These are phyloP conservation scores for Rhizophagus sp. DNA, from an alignment of 192 early-diverging fungal species.

Conservation along the genomic window DNA sequence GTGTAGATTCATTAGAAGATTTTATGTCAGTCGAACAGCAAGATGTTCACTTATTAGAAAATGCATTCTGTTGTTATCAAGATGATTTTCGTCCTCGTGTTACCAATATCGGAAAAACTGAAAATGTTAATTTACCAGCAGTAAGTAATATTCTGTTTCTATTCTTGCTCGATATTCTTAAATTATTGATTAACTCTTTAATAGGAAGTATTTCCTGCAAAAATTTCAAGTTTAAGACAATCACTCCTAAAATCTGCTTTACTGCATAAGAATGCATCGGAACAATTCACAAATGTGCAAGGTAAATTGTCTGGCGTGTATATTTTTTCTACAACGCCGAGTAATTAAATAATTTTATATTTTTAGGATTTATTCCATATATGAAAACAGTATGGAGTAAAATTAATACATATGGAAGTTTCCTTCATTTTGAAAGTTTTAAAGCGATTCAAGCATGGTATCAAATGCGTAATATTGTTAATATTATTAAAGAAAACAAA, in stretches of 20 bases:
- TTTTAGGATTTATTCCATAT: not conserved
- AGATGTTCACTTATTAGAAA: conserved; percentile 11
- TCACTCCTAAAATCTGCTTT: not conserved
- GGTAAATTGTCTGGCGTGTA: not conserved
- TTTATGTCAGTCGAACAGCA: not conserved
- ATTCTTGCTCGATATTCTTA: not conserved
- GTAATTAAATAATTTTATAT: too few relatives aligned
- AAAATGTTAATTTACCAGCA: not conserved
- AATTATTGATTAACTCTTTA: not conserved
- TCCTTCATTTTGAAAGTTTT: conserved; percentile 8
- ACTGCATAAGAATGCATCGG: not conserved
- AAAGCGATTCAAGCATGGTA: conserved; percentile 3
- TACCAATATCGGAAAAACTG: not conserved
- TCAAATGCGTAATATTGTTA: not conserved
- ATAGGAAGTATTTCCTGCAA: not conserved
- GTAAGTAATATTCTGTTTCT: not conserved
- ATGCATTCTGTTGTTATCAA: not conserved
- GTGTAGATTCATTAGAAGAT: not conserved
- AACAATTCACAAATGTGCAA: not conserved
- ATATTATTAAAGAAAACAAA: not conserved
- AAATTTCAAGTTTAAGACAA: not conserved
- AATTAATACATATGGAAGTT: not conserved
- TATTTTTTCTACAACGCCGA: not conserved
- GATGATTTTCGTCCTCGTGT: conserved; percentile 5
- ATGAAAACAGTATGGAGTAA: conserved; percentile 4